These are phyloP conservation scores for Apiotrichum montevideense DNA, from an alignment of 1,284 basidiomycete genomes.

Conservation along the genomic window DNA sequence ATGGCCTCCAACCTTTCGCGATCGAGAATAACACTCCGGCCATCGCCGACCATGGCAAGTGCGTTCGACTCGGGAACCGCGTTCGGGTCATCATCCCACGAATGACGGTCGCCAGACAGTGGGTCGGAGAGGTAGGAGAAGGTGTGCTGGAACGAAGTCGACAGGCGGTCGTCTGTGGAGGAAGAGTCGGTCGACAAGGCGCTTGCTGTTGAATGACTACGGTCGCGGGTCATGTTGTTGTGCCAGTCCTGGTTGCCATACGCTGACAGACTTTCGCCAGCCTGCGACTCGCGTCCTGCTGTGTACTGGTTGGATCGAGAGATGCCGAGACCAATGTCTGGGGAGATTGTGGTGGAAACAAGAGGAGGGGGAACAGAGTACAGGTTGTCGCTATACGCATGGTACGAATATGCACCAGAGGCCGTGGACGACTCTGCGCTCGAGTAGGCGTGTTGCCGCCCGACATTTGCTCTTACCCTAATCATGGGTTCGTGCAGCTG, in stretches of 20 bases:
- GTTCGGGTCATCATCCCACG: slow-evolving; percentile 19
- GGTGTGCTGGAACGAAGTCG: slow-evolving; percentile 13
- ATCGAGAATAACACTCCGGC: slow-evolving; percentile 38
- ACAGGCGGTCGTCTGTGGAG: slow-evolving; percentile 8
- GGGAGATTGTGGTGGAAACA: slow-evolving; percentile 28
- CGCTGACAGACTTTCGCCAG: not conserved
- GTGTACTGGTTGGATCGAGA: not conserved
- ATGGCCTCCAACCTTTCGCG: slow-evolving; percentile 33
- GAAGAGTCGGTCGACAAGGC: slow-evolving; percentile 9
- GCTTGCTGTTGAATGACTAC: slow-evolving; percentile 36
- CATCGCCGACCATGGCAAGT: slow-evolving; percentile 40
- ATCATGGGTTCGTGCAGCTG: slow-evolving; percentile 30
- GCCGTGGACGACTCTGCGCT: slow-evolving; percentile 43
- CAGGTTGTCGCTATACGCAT: slow-evolving; percentile 28
- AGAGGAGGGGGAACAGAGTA: slow-evolving; percentile 30
- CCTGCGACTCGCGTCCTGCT: not conserved
- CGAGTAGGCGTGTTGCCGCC: slow-evolving; percentile 39
- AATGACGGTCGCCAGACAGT: slow-evolving; percentile 5
- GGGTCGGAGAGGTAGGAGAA: slow-evolving; percentile 14
- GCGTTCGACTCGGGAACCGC: slow-evolving; percentile 27
- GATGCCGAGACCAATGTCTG: slow-evolving; percentile 11
- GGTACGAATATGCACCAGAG: slow-evolving; percentile 35
- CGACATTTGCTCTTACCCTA: slow-evolving; percentile 28
- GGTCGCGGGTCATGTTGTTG: slow-evolving; percentile 18
- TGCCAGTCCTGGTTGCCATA: not conserved